Percentiles rank a stretch among this genome's conserved stretches.
Evolutionary conservation across 2,329 filamentous ascomycete species (phyloP).

Genomic region (Aspergillus fijiensis): DNA sequence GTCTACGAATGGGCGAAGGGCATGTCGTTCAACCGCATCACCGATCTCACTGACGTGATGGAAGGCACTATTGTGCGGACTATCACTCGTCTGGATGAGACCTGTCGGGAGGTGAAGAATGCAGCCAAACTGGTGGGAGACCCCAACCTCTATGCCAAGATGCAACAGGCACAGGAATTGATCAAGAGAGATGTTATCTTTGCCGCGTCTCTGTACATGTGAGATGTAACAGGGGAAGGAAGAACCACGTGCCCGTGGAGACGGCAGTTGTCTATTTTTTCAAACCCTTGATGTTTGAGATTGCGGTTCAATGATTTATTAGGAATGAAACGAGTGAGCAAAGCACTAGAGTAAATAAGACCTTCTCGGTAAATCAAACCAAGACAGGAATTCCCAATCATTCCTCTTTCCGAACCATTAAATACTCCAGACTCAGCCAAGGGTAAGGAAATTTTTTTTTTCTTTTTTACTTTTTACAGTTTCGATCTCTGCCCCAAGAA

Average conservation of each 20-base stretch:
- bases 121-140: conserved; percentile 94
- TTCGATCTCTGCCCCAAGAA: not conserved
- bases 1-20: conserved; percentile 98
- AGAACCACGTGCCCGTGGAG: not conserved
- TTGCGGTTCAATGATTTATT: not conserved
- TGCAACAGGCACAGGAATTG: conserved; percentile 95
- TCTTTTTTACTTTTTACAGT: not conserved
- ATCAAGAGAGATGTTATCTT: conserved; percentile 96
- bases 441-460: not conserved
- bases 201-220: conserved; percentile 86
- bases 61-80: conserved; percentile 96
- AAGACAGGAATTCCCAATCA: no score
- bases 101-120: conserved; percentile 95
- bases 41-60: conserved; percentile 89
- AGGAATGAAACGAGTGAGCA: not conserved
- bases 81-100: conserved; percentile 92
- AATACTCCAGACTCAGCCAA: not conserved
- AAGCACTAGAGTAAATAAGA: not conserved
- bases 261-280: not conserved
- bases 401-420: not conserved
- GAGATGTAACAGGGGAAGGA: not conserved
- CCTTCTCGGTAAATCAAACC: no score
- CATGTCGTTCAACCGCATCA: conserved; percentile 98
- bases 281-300: not conserved
- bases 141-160: conserved; percentile 89